Evolutionary conservation across 2,329 filamentous ascomycete genomes (phyloP).

Genomic region (Cryphonectria parasitica): DNA sequence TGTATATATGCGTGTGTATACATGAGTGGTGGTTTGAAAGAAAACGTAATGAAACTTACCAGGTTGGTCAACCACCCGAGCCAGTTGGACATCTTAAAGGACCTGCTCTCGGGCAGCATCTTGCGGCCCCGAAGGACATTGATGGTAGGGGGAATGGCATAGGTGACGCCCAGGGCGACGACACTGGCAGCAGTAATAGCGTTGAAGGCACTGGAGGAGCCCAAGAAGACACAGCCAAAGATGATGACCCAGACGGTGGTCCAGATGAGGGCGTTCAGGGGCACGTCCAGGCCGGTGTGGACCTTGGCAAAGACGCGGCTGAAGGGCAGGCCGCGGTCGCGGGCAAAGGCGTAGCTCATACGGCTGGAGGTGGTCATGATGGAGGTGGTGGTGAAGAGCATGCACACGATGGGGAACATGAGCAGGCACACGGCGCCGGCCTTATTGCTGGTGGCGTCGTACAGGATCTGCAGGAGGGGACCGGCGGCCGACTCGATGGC

Average conservation of each 20-base stretch:
- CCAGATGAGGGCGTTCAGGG: conserved; percentile 67
- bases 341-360: conserved; percentile 70
- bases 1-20: too few species aligned
- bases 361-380: conserved; percentile 69
- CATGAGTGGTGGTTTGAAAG: background rate
- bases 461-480: conserved; percentile 48
- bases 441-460: conserved; percentile 63
- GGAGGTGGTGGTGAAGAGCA: conserved; percentile 64
- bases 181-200: conserved; percentile 73
- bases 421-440: conserved; percentile 66
- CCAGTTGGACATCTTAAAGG: conserved; percentile 41
- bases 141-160: conserved; percentile 73
- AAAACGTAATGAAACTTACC: conserved; percentile 23
- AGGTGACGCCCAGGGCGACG: conserved; percentile 72
- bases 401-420: conserved; percentile 68
- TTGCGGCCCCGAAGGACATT: conserved; percentile 69
- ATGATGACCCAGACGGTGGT: conserved; percentile 65
- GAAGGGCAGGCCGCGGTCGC: conserved; percentile 69
- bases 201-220: conserved; percentile 69
- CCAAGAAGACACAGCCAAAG: conserved; percentile 72
- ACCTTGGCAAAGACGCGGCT: conserved; percentile 64
- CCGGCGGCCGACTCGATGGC: conserved; percentile 47
- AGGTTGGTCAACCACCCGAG: conserved; percentile 42
- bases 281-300: conserved; percentile 63
- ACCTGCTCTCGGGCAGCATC: conserved; percentile 59